Conservation (phyloP, 192 early-diverging fungal genomes). For the Helicostylum pulchrum region DNA sequence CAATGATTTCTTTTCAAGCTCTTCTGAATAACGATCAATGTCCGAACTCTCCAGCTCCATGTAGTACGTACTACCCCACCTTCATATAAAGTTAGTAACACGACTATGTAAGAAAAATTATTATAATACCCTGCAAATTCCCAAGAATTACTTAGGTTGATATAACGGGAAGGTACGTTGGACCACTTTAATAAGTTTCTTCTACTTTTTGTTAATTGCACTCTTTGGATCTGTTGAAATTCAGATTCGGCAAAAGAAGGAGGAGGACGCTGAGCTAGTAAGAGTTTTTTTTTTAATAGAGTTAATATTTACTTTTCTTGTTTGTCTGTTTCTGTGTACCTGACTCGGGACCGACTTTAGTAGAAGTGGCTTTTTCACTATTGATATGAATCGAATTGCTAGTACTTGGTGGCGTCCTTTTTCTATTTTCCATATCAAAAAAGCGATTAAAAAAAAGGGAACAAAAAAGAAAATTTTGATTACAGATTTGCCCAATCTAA, state of each 20-base stretch:
- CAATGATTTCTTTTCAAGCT: conserved; percentile 19
- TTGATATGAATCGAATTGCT: no score
- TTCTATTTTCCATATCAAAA: no score
- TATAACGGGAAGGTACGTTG: conserved; percentile 37
- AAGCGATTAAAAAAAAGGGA: no score
- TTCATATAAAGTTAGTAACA: conserved; percentile 1
- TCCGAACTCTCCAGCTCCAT: conserved; percentile 33
- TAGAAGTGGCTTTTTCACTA: no score
- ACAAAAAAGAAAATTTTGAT: no score
- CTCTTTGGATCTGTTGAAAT: conserved; percentile 36
- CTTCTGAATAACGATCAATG: conserved; percentile 4
- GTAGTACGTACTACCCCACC: conserved; percentile 40
- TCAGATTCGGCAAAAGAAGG: conserved; percentile 44
- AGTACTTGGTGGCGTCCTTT: no score
- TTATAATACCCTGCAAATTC: conserved; percentile 46
- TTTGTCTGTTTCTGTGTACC: no score
- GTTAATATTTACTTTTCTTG: no score
- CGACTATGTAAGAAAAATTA: background rate
- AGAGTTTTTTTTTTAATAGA: no score
- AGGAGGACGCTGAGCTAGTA: conserved; percentile 1
- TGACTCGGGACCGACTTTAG: no score
- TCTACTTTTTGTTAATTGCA: conserved; percentile 23
- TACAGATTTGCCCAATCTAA: no score
- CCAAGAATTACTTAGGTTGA: conserved; percentile 43
- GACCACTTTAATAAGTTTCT: conserved; percentile 27